Evolutionary conservation across 1,284 basidiomycete species (phyloP), one percentile per base, ranked within the genome.

Genomic region (Athelia psychrophila): DNA sequence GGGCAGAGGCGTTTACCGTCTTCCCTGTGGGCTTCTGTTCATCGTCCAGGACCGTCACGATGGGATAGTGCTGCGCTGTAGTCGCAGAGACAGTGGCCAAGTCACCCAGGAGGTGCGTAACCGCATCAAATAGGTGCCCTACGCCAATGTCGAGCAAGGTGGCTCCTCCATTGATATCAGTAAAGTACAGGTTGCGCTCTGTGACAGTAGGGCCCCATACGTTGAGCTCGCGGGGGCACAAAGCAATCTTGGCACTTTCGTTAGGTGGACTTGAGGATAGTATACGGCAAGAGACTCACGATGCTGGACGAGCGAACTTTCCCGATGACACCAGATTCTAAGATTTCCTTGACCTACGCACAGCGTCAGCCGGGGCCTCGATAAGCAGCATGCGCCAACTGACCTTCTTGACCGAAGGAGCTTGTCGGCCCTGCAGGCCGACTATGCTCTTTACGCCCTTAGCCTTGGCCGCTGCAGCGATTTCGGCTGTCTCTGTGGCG

Each of bases 241-340:
- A 42, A 32, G 54, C 56, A 18, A 56, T 51, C 61, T 63, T 22
- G 20, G 46, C n/a, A 25, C 22, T 16, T 20, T 16, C 10, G 12
- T 18, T 16, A 19, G 48, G 20, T 51, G 18, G 16, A 42, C n/a
- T 48, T 23, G 8, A 15, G 9, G 16, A 24, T 35, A n/a, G n/a
- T 23, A 3, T 2, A 27, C 15, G 19, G 51, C 24, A n/a, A n/a
- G n/a, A n/a, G 15, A 55, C 65, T 35, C 49, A 72, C 66, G 8
- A 66, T 52, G n/a, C 51, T 63, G 2, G 62, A 60, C 1, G 69
- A 69, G 15, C 65, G 51, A 30, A 73, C 57, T 48, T 65, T 59
- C 2, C 70, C 71, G 20, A 72, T 66, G 23, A 58, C 57, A 8
- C 68, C 70, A 4, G 61, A 61, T 8, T 58, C 57, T n/a, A 71